phyloP scores from a whole-genome alignment of 2,329 filamentous ascomycete species.

The Ophidiomyces ophidiicola region DNA sequence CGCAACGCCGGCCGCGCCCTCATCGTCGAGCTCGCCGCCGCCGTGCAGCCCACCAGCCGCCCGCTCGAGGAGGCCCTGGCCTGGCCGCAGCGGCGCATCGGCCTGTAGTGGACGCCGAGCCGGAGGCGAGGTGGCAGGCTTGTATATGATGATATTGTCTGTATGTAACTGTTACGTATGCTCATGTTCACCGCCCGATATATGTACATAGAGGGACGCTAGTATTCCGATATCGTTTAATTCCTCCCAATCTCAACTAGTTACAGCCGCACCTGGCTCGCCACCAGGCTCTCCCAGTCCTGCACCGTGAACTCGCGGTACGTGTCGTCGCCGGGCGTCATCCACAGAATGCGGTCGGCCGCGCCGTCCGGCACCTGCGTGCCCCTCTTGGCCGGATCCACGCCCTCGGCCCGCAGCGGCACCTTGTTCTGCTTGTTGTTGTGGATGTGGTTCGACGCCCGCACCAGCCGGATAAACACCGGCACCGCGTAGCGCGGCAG shows the following conservation, averaged over 20 bases:
- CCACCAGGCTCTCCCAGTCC: conserved; percentile 46
- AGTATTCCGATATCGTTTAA: background rate
- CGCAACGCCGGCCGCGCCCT: conserved; percentile 14
- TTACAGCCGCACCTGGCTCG: conserved; percentile 38
- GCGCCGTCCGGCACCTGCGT: conserved; percentile 34
- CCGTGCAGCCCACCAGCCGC: background rate
- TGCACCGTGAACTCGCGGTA: conserved; percentile 48
- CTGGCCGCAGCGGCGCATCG: conserved; percentile 11
- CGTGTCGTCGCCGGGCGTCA: conserved; percentile 33
- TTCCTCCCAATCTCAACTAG: background rate
- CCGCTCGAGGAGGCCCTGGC: conserved; percentile 9
- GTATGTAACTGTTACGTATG: no score
- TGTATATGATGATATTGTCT: background rate
- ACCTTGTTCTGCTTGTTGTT: conserved; percentile 76
- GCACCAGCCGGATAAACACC: conserved; percentile 55
- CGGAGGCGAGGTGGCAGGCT: background rate
- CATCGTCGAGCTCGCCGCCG: conserved; percentile 12
- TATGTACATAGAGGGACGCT: no score
- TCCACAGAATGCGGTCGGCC: conserved; percentile 41
- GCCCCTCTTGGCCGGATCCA: conserved; percentile 43
- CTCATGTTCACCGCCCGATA: no score
- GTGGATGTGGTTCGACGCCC: conserved; percentile 38
- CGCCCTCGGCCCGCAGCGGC: conserved; percentile 53
- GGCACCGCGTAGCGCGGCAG: conserved; percentile 66
- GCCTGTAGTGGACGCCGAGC: background rate